These are phyloP conservation scores for Fusarium nematophilum DNA, from an alignment of 2,329 filamentous ascomycete species.

Conservation along the genomic window DNA sequence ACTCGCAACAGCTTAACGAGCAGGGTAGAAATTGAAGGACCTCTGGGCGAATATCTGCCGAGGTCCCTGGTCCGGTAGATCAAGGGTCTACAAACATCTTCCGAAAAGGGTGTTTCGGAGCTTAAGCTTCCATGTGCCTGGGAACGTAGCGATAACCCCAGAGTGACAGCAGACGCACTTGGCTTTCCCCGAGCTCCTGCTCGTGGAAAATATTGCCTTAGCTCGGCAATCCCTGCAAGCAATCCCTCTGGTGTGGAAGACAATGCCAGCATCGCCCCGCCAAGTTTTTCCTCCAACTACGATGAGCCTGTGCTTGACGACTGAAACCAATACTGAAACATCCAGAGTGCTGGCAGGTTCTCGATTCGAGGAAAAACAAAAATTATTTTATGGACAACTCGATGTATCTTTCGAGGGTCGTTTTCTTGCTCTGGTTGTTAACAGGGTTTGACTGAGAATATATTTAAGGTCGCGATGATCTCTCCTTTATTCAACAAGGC, in stretches of 20 bases:
- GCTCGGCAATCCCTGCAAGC: background rate
- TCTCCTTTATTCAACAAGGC: too few relatives aligned
- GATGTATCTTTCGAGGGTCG: background rate
- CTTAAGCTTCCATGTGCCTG: too few relatives aligned
- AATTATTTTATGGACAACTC: background rate
- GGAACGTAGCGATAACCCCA: too few relatives aligned
- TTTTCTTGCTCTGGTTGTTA: background rate
- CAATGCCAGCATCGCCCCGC: background rate
- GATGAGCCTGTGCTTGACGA: background rate
- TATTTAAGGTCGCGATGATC: slow-evolving; percentile 1
- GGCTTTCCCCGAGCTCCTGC: background rate
- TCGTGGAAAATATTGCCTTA: background rate
- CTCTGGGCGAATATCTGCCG: too few relatives aligned
- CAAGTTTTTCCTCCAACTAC: slow-evolving; percentile 12
- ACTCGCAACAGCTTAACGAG: too few relatives aligned
- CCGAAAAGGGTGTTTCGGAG: too few relatives aligned
- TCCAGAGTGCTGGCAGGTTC: background rate
- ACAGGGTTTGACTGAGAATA: background rate
- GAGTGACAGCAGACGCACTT: too few relatives aligned
- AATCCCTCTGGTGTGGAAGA: background rate
- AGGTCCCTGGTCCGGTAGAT: too few relatives aligned
- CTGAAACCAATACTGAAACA: slow-evolving; percentile 1
- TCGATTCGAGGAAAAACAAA: slow-evolving; percentile 12
- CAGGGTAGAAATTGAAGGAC: too few relatives aligned
- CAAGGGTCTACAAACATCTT: too few relatives aligned